Evolutionary conservation across 2,329 filamentous ascomycete species (phyloP).

Genomic region (Cladosporium sp.): DNA sequence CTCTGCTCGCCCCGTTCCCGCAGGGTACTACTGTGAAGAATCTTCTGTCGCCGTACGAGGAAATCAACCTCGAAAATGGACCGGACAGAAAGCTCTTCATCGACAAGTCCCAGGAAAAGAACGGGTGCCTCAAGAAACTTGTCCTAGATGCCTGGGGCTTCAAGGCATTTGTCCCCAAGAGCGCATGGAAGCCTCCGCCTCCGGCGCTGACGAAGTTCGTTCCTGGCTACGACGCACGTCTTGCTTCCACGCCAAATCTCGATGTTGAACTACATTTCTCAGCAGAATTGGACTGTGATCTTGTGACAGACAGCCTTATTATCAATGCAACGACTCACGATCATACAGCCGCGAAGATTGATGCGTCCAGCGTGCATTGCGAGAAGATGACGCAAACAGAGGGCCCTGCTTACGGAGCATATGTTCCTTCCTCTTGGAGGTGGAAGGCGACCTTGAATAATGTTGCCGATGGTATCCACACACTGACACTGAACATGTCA

Average conservation of each 20-base stretch:
- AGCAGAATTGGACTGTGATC: conserved; percentile 60
- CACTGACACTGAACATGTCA: conserved; percentile 58
- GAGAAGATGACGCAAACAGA: conserved; percentile 38
- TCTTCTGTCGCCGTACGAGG: conserved; percentile 62
- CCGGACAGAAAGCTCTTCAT: conserved; percentile 42
- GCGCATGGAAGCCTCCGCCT: conserved; percentile 50
- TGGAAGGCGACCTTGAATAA: conserved; percentile 55
- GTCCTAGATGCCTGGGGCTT: conserved; percentile 59
- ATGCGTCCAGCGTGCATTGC: conserved; percentile 45
- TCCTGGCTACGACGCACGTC: conserved; percentile 61
- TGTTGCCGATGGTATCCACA: conserved; percentile 62
- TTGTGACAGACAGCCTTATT: conserved; percentile 51
- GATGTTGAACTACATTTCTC: conserved; percentile 60
- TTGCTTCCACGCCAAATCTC: conserved; percentile 51
- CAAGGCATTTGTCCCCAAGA: conserved; percentile 59
- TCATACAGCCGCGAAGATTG: conserved; percentile 42
- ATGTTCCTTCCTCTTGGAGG: conserved; percentile 55
- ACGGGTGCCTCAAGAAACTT: conserved; percentile 58
- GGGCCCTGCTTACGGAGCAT: conserved; percentile 49
- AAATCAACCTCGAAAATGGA: conserved; percentile 52
- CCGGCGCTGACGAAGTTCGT: conserved; percentile 61
- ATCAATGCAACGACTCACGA: conserved; percentile 56
- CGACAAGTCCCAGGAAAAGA: conserved; percentile 48
- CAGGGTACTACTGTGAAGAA: conserved; percentile 59
- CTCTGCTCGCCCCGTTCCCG: conserved; percentile 59